phyloP scores from a whole-genome alignment of 306 rosid species.

The Argentina anserina region DNA sequence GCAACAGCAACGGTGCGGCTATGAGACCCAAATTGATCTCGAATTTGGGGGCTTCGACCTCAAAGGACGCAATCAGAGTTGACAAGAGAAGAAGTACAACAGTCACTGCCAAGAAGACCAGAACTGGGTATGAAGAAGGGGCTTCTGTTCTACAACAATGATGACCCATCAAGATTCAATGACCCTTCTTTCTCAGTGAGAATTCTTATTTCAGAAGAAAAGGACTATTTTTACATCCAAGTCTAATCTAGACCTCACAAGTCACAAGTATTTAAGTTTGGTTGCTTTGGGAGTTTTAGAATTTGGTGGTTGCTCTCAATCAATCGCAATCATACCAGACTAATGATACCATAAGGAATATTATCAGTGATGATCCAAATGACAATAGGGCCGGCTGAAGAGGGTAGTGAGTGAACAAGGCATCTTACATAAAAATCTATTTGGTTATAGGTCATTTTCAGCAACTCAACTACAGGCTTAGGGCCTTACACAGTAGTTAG shows the following conservation, averaged over 20 bases:
- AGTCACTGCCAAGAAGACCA: slow-evolving; percentile 49
- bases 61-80: slow-evolving; percentile 18
- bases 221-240: background rate
- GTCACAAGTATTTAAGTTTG: slow-evolving; percentile 23
- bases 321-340: slow-evolving; percentile 9
- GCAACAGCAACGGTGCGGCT: slow-evolving; percentile 31
- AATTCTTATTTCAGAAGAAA: background rate
- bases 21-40: slow-evolving; percentile 42
- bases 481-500: background rate
- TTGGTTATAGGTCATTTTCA: background rate
- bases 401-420: background rate
- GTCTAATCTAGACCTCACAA: slow-evolving; percentile 32
- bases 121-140: slow-evolving; percentile 31
- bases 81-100: slow-evolving; percentile 25
- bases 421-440: background rate
- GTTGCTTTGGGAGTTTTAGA: background rate
- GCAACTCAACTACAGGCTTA: background rate
- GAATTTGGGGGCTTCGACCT: slow-evolving; percentile 20
- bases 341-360: background rate
- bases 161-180: slow-evolving; percentile 40
- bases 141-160: slow-evolving; percentile 38
- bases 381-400: background rate
- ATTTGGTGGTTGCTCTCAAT: slow-evolving; percentile 15
- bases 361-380: background rate
- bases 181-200: slow-evolving; percentile 13